Evolutionary conservation across 176 grass and related monocot genomes (phyloP), one percentile per base, ranked within the genome.

Genomic region (Rhynchospora breviuscula): DNA sequence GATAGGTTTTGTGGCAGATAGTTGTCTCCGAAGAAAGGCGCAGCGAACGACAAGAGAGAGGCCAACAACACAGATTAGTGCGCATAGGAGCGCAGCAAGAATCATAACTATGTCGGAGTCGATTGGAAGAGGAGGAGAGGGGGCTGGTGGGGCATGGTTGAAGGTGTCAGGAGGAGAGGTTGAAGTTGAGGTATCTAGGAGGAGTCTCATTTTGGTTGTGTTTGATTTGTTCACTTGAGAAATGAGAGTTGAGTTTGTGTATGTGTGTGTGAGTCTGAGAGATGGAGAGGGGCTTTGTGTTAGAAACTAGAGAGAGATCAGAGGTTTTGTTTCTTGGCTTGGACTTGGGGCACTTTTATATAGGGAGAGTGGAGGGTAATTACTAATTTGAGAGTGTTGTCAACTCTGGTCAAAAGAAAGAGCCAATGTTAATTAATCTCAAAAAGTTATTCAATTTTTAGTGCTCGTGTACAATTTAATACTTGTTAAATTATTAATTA

Each of bases 41-140:
- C 92, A 94, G 7, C 92, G 87, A 9, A 88, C 87, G 10, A 94
- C 80, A 44, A 91, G 87, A 40, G 89, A 88, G 49, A 94, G 92
- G 48, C 89, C 92, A 10, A 87, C 85, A 10, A 94, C 79, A 21
- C 92, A 90, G 75, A 94, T 84, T 65, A 91, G 83, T 7, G 92
- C 92, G 33, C 89, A 91, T 40, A 91, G 80, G 59, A 91, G 89
- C 65, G 89, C 73, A 13, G 92, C 85, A 3, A 94, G 89, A 85
- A 94, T 90, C 14, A 94, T 87, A 48, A 91, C 87, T 79, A 86
- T 88, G 90, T 94, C 84, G 0, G 92, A 89, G 85, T 94, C 90
- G 48, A 91, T 84, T 9, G 92, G 64, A 54, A 91, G 65, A 21
- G 79, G 62, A 23, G 25, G 45, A 2, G 85, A 59, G 7, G 85